phyloP scores from a whole-genome alignment of 805 yeast genomes.

The Kodamaea hsintzibuensis region DNA sequence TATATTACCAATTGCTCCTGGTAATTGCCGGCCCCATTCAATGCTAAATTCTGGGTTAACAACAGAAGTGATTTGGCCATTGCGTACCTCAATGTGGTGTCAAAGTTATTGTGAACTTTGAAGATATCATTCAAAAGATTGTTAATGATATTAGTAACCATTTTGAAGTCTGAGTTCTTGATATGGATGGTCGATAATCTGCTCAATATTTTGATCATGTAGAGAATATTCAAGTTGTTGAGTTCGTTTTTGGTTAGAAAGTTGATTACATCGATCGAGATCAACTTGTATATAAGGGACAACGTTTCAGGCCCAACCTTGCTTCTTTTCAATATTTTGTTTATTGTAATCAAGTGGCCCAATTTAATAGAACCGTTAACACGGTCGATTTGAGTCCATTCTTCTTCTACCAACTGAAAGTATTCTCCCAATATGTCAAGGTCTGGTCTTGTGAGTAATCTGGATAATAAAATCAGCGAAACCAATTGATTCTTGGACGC shows the following conservation, averaged over 20 bases:
- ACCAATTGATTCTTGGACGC: slow-evolving; percentile 63
- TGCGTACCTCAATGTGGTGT: slow-evolving; percentile 59
- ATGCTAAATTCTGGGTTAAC: slow-evolving; percentile 35
- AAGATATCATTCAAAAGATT: slow-evolving; percentile 43
- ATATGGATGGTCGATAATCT: slow-evolving; percentile 36
- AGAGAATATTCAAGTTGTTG: slow-evolving; percentile 21
- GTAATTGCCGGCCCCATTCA: slow-evolving; percentile 34
- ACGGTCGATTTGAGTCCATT: slow-evolving; percentile 19
- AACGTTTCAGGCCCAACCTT: slow-evolving; percentile 13
- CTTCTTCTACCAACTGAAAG: slow-evolving; percentile 15
- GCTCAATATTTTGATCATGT: slow-evolving; percentile 34
- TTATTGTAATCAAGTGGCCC: slow-evolving; percentile 44
- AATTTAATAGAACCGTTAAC: slow-evolving; percentile 20
- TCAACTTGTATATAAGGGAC: slow-evolving; percentile 15
- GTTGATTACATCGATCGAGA: slow-evolving; percentile 18
- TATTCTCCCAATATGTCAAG: slow-evolving; percentile 22
- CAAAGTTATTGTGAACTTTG: slow-evolving; percentile 39
- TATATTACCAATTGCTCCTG: slow-evolving; percentile 43
- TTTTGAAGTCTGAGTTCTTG: slow-evolving; percentile 28
- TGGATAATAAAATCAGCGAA: slow-evolving; percentile 51
- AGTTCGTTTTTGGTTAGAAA: slow-evolving; percentile 14
- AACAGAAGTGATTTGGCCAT: slow-evolving; percentile 67
- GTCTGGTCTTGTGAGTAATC: slow-evolving; percentile 55
- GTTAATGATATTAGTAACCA: slow-evolving; percentile 50
- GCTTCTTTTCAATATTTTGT: slow-evolving; percentile 34